Conservation (phyloP, 1,139 yeast species). For the Taphrina betulina region DNA sequence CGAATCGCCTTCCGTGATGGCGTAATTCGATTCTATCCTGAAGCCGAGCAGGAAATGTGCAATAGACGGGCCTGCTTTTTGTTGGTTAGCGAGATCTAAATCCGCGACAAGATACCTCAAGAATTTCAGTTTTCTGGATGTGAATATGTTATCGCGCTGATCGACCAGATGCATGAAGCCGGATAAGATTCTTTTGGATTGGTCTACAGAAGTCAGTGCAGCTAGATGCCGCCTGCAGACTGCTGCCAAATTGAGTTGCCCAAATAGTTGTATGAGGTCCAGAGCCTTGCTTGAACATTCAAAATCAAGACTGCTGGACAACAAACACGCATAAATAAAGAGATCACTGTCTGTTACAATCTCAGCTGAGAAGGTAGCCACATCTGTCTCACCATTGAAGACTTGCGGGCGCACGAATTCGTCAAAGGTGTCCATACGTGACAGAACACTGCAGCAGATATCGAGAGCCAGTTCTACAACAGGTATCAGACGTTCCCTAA, state of each 20-base stretch:
- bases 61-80: not conserved
- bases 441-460: not conserved
- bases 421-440: not conserved
- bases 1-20: not conserved
- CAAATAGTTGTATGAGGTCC: not conserved
- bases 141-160: not conserved
- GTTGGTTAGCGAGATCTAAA: not conserved
- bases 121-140: no score
- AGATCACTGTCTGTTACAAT: conserved; percentile 7
- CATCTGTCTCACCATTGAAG: not conserved
- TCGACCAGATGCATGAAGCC: conserved; percentile 12
- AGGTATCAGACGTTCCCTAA: not conserved
- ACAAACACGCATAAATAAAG: conserved; percentile 2
- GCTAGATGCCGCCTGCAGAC: conserved; percentile 3
- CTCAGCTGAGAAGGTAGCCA: conserved; percentile 1
- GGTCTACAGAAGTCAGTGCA: conserved; percentile 13
- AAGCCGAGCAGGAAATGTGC: conserved; percentile 26
- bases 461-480: not conserved
- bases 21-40: not conserved
- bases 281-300: not conserved
- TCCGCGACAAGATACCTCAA: not conserved
- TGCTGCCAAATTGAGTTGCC: not conserved
- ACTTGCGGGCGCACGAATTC: conserved; percentile 1
- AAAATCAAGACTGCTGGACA: not conserved
- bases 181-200: conserved; percentile 8